These are phyloP conservation scores for Metschnikowia proteae DNA, from an alignment of 805 yeast genomes.

Conservation along the genomic window DNA sequence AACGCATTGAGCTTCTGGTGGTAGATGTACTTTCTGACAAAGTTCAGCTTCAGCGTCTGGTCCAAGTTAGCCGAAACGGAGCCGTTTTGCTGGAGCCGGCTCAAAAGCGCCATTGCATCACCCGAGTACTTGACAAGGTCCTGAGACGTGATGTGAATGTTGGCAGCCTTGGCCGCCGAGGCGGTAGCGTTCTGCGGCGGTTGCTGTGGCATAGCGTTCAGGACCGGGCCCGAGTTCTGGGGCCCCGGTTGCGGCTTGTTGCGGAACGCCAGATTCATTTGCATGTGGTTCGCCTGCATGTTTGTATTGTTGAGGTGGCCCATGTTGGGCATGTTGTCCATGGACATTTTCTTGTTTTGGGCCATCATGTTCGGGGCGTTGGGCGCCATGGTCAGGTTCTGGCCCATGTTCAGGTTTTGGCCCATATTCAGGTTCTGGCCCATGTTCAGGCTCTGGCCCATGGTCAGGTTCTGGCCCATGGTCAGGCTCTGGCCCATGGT, in stretches of 20 bases:
- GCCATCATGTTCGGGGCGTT: not conserved
- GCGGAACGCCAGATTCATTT: conserved; percentile 10
- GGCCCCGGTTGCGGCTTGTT: conserved; percentile 5
- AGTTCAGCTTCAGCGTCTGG: conserved; percentile 35
- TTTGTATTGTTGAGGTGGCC: conserved; percentile 10
- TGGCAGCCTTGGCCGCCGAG: conserved; percentile 10
- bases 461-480: too few species aligned
- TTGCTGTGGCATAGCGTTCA: conserved; percentile 15
- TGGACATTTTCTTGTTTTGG: conserved; percentile 15
- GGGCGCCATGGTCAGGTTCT: not conserved
- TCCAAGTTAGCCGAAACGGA: conserved; percentile 34
- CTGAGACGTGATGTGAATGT: conserved; percentile 22
- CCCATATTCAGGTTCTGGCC: not conserved
- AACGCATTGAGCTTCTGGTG: conserved; percentile 34
- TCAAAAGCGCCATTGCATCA: conserved; percentile 39
- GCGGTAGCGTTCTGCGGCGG: not conserved
- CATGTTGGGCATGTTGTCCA: conserved; percentile 10
- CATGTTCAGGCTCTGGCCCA: not conserved
- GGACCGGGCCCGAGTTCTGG: conserved; percentile 3
- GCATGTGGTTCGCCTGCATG: conserved; percentile 8
- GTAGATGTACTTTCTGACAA: conserved; percentile 35
- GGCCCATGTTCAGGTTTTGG: conserved; percentile 5
- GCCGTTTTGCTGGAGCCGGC: conserved; percentile 34
- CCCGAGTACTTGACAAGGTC: conserved; percentile 37
- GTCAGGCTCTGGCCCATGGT: not conserved